Evolutionary conservation across 139 green algal genomes (phyloP).

Genomic region (Haematococcus sp.): DNA sequence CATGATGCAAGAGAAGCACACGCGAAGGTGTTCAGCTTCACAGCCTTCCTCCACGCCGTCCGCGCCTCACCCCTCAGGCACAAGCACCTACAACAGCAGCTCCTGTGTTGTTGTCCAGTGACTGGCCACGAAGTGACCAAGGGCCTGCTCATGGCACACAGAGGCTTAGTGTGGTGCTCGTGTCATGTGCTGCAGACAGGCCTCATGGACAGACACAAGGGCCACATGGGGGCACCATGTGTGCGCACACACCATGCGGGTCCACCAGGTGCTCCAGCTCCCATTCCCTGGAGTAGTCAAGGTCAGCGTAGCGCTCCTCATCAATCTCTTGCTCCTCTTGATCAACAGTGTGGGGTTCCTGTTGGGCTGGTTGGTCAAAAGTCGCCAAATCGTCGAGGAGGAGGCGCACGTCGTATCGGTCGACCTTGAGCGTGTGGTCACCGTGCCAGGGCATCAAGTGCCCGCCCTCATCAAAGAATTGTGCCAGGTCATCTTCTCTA

Average conservation of each 20-base stretch:
- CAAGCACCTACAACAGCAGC: too few relatives aligned
- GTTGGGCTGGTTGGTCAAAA: not conserved
- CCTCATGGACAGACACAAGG: too few relatives aligned
- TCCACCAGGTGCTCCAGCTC: slow-evolving; percentile 5
- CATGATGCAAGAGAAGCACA: too few relatives aligned
- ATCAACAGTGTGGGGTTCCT: not conserved
- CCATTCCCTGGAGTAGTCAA: slow-evolving; percentile 14
- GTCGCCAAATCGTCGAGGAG: slow-evolving; percentile 14
- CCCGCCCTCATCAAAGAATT: slow-evolving; percentile 2
- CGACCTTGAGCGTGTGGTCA: slow-evolving; percentile 2
- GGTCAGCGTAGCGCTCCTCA: slow-evolving; percentile 20
- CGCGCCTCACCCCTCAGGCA: too few relatives aligned
- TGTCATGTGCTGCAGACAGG: too few relatives aligned
- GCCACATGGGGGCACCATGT: too few relatives aligned
- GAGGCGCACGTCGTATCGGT: slow-evolving; percentile 31
- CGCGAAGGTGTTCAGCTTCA: too few relatives aligned
- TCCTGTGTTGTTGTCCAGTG: too few relatives aligned
- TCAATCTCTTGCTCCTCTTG: slow-evolving; percentile 12
- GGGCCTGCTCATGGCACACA: too few relatives aligned
- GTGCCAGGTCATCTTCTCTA: not conserved
- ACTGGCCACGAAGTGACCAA: too few relatives aligned
- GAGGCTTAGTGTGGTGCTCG: too few relatives aligned
- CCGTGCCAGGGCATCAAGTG: slow-evolving; percentile 8
- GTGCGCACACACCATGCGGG: not conserved
- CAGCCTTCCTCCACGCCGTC: too few relatives aligned